phyloP scores from a whole-genome alignment of 345 rosid species.

The Eucalyptus erythrocorys region DNA sequence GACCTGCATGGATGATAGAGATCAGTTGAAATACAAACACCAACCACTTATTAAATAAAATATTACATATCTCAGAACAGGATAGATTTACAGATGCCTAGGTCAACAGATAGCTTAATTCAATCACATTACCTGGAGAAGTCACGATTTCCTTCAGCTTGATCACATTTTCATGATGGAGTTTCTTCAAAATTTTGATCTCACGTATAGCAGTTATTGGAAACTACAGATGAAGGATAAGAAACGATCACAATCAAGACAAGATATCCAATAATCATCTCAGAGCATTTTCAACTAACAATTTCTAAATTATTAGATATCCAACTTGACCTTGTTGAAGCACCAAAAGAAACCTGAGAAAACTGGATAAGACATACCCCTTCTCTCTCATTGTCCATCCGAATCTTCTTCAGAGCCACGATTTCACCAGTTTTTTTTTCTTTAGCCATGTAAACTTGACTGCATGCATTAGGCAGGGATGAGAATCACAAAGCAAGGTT shows the following conservation, averaged over 20 bases:
- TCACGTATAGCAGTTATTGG: conserved; percentile 81
- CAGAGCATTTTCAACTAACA: background rate
- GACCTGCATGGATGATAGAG: conserved; percentile 26
- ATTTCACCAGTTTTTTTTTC: conserved; percentile 86
- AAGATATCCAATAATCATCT: background rate
- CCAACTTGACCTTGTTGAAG: background rate
- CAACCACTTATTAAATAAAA: background rate
- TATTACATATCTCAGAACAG: background rate
- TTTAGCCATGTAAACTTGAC: conserved; percentile 94
- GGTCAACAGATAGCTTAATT: background rate
- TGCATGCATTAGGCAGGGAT: conserved; percentile 15
- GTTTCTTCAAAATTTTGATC: conserved; percentile 70
- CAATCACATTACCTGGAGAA: conserved; percentile 40
- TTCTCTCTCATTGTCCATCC: conserved; percentile 98
- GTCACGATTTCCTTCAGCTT: conserved; percentile 72
- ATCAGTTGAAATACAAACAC: background rate
- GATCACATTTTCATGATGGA: conserved; percentile 60
- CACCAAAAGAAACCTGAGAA: background rate
- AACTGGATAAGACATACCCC: conserved; percentile 42
- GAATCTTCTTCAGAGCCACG: conserved; percentile 87
- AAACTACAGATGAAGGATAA: conserved; percentile 23
- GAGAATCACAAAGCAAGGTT: background rate
- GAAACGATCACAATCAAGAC: background rate
- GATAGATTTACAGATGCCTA: background rate
- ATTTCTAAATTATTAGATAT: background rate